phyloP scores from a whole-genome alignment of 2,329 filamentous ascomycete species.

The Penicillium concentricum region DNA sequence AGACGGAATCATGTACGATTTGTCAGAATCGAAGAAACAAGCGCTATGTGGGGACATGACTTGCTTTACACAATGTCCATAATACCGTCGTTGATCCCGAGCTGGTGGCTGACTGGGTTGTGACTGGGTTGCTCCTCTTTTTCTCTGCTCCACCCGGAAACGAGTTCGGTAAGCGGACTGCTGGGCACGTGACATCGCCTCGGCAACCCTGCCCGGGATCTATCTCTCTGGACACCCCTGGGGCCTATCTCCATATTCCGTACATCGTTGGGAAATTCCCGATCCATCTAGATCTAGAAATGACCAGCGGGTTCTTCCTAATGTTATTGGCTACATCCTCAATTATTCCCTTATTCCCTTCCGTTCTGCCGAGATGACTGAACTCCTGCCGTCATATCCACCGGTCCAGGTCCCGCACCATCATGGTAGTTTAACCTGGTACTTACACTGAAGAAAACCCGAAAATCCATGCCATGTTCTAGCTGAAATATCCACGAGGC shows the following conservation, averaged over 20 bases:
- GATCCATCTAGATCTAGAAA: neutral
- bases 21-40: slow-evolving; percentile 4
- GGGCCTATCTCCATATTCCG: neutral
- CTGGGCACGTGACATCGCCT: slow-evolving; percentile 23
- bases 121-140: neutral
- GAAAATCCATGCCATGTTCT: slow-evolving; percentile 7
- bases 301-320: too few species aligned
- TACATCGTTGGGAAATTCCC: neutral
- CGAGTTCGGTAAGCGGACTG: slow-evolving; percentile 33
- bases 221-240: neutral
- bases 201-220: slow-evolving; percentile 28
- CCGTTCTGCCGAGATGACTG: slow-evolving; percentile 4
- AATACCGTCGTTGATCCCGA: slow-evolving; percentile 31
- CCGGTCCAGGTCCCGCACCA: neutral
- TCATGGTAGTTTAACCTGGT: slow-evolving; percentile 18
- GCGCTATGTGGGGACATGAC: slow-evolving; percentile 13
- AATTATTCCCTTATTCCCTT: neutral
- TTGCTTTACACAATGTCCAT: neutral
- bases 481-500: neutral
- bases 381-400: slow-evolving; percentile 3
- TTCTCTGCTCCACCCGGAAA: slow-evolving; percentile 19
- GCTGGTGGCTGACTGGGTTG: slow-evolving; percentile 2
- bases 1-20: slow-evolving; percentile 1
- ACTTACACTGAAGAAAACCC: slow-evolving; percentile 13
- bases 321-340: neutral